Evolutionary conservation across 306 rosid genomes (phyloP), one percentile per base, ranked within the genome.

Genomic region (Abrus precatorius): DNA sequence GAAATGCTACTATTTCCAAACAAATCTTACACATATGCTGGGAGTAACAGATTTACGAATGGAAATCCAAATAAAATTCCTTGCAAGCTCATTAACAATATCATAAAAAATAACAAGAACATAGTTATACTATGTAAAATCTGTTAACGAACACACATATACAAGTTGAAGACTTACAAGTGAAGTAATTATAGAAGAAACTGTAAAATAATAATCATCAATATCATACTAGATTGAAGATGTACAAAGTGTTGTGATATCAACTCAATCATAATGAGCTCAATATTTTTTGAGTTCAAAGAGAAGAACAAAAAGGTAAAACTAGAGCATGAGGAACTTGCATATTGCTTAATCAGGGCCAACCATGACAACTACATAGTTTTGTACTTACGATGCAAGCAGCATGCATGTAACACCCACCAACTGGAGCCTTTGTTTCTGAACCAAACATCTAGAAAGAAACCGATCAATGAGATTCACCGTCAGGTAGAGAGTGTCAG

Each of bases 401-500:
- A 93, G 85, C 99, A 92, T 89, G 90, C 98, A 86, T 63, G 97
- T 78, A 64, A 96, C 91, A 68, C 99, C 99, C 20, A 96, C 84
- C 45, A 96, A 90, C 80, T 96, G 99, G 52, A 96, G 97, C 73
- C 84, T 90, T 69, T 91, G 90, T 68, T 88, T 96, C 53, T 87
- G 87, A 62, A 86, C 75, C 57, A 81, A 83, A 45, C 80, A 86
- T 43, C 60, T 75, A 9, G 98, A 93, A 70, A 95, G 99, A 87
- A 87, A 90, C 54, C 97, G 97, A 76, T 96, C 99, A 5, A 93
- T 92, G 78, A 96, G 89, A 85, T 89, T 89, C 50, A 92, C 94
- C 13, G 99, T 89, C 20, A 96, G 94, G 88, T 90, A 93, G 72
- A 96, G 97, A 43, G 98, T 93, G 82, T 96, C 99, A 6, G 99